A percentile compares a stretch with the other conserved stretches of the same genome.
Evolutionary conservation across 2,329 filamentous ascomycete species (phyloP).

Genomic region (Fusarium subtropicale): DNA sequence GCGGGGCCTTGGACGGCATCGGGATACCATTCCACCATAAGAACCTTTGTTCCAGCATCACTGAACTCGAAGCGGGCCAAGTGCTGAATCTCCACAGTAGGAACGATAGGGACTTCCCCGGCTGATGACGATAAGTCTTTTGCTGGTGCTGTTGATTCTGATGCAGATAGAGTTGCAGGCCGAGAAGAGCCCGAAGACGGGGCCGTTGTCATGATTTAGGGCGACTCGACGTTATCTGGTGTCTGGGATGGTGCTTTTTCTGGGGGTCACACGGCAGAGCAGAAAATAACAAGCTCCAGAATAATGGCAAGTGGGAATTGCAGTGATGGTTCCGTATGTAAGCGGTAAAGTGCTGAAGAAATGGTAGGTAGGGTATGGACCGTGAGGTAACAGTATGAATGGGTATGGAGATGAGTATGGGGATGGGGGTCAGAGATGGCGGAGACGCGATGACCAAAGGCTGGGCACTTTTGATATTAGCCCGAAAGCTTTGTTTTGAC

Average conservation of each 20-base stretch:
- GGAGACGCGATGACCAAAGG: slow-evolving; percentile 22
- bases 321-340: slow-evolving; percentile 15
- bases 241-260: slow-evolving; percentile 5
- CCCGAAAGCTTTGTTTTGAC: slow-evolving; percentile 26
- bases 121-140: slow-evolving; percentile 12
- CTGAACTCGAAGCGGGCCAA: slow-evolving; percentile 86
- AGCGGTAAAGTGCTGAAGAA: slow-evolving; percentile 13
- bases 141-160: slow-evolving; percentile 12
- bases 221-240: slow-evolving; percentile 23
- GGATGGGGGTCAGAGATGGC: slow-evolving; percentile 21
- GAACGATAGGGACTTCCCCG: slow-evolving; percentile 38
- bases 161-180: slow-evolving; percentile 36
- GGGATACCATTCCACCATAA: slow-evolving; percentile 91
- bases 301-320: slow-evolving; percentile 10
- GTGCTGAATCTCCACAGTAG: slow-evolving; percentile 51
- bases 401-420: slow-evolving; percentile 11
- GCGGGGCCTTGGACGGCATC: slow-evolving; percentile 39
- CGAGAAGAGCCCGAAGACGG: slow-evolving; percentile 52
- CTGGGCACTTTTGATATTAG: slow-evolving; percentile 31
- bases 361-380: neutral
- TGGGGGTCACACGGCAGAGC: slow-evolving; percentile 16
- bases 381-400: slow-evolving; percentile 5
- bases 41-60: slow-evolving; percentile 87
- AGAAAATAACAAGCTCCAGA: slow-evolving; percentile 18
- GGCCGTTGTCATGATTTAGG: slow-evolving; percentile 44